Conservation (phyloP, 2,329 filamentous ascomycete species). For the Neonectria magnoliae region DNA sequence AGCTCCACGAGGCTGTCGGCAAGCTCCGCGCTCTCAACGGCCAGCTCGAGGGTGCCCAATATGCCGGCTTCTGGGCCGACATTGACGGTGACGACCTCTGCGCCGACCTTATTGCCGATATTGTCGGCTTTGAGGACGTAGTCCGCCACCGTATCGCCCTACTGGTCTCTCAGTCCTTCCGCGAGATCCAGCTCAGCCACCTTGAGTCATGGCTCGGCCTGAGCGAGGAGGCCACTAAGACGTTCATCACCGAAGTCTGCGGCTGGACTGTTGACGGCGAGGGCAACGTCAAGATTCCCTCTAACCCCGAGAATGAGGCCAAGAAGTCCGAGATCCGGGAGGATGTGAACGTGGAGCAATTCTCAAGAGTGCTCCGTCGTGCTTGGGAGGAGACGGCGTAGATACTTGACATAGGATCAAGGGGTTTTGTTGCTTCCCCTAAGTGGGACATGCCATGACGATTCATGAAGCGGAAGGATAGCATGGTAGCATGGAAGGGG, state of each 20-base stretch:
- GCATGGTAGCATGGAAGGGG: conserved; percentile 46
- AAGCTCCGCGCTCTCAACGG: conserved; percentile 87
- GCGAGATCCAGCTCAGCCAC: conserved; percentile 74
- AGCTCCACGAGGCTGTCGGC: conserved; percentile 88
- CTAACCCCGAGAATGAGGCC: conserved; percentile 97
- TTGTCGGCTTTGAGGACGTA: conserved; percentile 92
- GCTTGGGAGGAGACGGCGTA: conserved; percentile 78
- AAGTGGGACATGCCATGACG: conserved; percentile 43
- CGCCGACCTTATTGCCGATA: conserved; percentile 93
- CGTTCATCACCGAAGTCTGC: conserved; percentile 86
- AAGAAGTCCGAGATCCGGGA: conserved; percentile 95
- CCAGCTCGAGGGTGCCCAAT: conserved; percentile 90
- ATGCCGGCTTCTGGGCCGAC: conserved; percentile 91
- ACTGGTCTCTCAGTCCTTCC: conserved; percentile 83
- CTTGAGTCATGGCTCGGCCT: conserved; percentile 82
- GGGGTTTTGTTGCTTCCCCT: conserved; percentile 34
- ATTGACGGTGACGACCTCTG: conserved; percentile 95
- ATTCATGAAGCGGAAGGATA: conserved; percentile 43
- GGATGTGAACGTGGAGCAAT: conserved; percentile 92
- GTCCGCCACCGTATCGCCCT: conserved; percentile 90
- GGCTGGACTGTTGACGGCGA: conserved; percentile 83
- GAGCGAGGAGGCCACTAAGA: conserved; percentile 72
- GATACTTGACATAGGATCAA: conserved; percentile 29
- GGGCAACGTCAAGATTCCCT: conserved; percentile 77
- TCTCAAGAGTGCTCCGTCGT: conserved; percentile 80